Percentiles rank a stretch among this genome's conserved stretches.
Evolutionary conservation across 495 filamentous ascomycete species (phyloP).

Genomic region (Xeromyces bisporus): DNA sequence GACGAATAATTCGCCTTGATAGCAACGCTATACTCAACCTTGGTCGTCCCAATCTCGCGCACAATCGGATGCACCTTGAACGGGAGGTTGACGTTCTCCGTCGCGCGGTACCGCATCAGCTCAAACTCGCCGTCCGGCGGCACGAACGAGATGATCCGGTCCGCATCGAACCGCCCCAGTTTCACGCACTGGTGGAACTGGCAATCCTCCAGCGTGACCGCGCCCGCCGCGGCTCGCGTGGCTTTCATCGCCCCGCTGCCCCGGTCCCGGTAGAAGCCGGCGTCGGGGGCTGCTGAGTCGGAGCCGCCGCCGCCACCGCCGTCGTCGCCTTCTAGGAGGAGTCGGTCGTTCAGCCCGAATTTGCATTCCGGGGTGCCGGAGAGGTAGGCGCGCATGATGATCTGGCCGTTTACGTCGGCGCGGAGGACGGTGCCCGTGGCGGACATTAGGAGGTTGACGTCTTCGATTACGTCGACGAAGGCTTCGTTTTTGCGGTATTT

Average conservation of each 20-base stretch:
- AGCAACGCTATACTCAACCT: slow-evolving; percentile 96
- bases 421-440: slow-evolving; percentile 87
- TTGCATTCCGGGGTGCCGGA: slow-evolving; percentile 97
- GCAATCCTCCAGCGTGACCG: slow-evolving; percentile 92
- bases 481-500: slow-evolving; percentile 99
- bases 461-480: slow-evolving; percentile 98
- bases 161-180: slow-evolving; percentile 89
- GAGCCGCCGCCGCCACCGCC: slow-evolving; percentile 33
- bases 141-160: slow-evolving; percentile 94
- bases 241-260: slow-evolving; percentile 44
- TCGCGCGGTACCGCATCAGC: slow-evolving; percentile 98
- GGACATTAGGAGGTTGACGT: slow-evolving; percentile 97
- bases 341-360: slow-evolving; percentile 93
- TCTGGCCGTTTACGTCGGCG: slow-evolving; percentile 93
- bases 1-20: slow-evolving; percentile 92
- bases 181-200: slow-evolving; percentile 99
- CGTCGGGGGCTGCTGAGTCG: slow-evolving; percentile 28
- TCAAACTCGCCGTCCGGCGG: slow-evolving; percentile 98
- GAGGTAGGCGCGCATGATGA: slow-evolving; percentile 97
- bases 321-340: slow-evolving; percentile 77
- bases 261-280: slow-evolving; percentile 26
- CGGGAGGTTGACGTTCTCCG: slow-evolving; percentile 96
- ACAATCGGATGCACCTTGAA: slow-evolving; percentile 99
- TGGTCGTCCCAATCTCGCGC: slow-evolving; percentile 90
- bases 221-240: slow-evolving; percentile 87